Base-by-base conservation (phyloP, 2,329 filamentous ascomycete genomes). In the Penicillium nordicum region DNA sequence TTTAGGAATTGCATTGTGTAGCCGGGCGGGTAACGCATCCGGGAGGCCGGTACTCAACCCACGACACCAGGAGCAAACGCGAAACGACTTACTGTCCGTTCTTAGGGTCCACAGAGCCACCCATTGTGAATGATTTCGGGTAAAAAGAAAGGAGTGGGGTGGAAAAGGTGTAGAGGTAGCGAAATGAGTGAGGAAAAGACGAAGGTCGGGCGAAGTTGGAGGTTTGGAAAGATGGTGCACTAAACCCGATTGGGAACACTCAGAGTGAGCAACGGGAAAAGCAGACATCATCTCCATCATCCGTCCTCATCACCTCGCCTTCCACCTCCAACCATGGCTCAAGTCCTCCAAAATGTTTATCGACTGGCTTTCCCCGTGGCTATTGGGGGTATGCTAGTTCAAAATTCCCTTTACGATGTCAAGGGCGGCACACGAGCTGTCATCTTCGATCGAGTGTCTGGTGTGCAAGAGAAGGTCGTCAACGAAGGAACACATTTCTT, bases 401-500 rank as follows among this genome's bases (percentile, higher is more conserved):
- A 92, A 75, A 84, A 90, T 63, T 90, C 92, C 57, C 85, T 99
- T 61, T 99, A 97, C 86, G 94, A 99, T 77, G 94, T 99, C 73
- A 92, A 91, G 75, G 94, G 94, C 73, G 94, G 94, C 68, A 88
- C 88, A 62, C 87, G 94, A 71, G 94, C 94, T 60, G 92, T 99
- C 78, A 99, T 99, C 80, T 99, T 99, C 81, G 95, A 99, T 81
- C 84, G 94, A 63, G 65, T 97, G 66, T 84, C 86, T 49, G 94
- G 94, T 79, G 94, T 99, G 64, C 93, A 95, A 81, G 93, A 99
- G 66, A 79, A 84, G 48, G 94, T 99, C 55, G 81, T 94, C 69
- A 96, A 92, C 76, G 94, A 99, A 80, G 94, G 94, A 71, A 99
- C 94, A 54, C 94, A 99, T 76, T 96, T 99, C 76, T 80, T 99